Evolutionary conservation across 805 yeast species (phyloP).

Genomic region (Teunomyces barrocoloradensis): DNA sequence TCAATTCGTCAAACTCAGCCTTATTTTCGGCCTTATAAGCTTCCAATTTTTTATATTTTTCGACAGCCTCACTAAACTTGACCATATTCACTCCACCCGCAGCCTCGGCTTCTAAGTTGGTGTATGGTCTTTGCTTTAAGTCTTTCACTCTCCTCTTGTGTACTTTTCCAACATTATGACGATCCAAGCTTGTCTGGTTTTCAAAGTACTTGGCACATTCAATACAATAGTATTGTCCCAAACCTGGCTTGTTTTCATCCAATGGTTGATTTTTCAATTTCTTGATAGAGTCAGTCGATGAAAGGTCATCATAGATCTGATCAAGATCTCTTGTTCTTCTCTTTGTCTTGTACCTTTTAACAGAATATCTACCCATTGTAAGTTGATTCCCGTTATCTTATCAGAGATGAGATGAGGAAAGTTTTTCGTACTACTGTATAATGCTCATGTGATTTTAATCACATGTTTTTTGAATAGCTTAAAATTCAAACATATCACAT

Average conservation of each 20-base stretch:
- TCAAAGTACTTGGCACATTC: constrained; percentile 94
- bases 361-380: constrained; percentile 83
- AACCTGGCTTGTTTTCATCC: constrained; percentile 89
- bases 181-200: constrained; percentile 64
- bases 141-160: constrained; percentile 87
- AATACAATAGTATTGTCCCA: constrained; percentile 92
- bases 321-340: constrained; percentile 85
- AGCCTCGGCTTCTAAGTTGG: constrained; percentile 86
- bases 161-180: constrained; percentile 71
- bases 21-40: constrained; percentile 40
- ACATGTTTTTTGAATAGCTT: not conserved
- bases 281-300: constrained; percentile 59
- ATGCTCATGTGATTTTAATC: not conserved
- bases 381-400: not conserved
- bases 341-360: constrained; percentile 83
- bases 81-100: constrained; percentile 78
- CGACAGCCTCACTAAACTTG: constrained; percentile 63
- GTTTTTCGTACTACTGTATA: not conserved
- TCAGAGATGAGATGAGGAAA: constrained; percentile 6
- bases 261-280: constrained; percentile 74
- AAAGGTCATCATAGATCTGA: constrained; percentile 72
- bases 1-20: constrained; percentile 37
- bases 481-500: no score
- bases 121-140: constrained; percentile 75
- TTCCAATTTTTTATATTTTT: constrained; percentile 51